Evolutionary conservation across 1,139 yeast genomes (phyloP).

Genomic region (Debaryomyces nepalensis): DNA sequence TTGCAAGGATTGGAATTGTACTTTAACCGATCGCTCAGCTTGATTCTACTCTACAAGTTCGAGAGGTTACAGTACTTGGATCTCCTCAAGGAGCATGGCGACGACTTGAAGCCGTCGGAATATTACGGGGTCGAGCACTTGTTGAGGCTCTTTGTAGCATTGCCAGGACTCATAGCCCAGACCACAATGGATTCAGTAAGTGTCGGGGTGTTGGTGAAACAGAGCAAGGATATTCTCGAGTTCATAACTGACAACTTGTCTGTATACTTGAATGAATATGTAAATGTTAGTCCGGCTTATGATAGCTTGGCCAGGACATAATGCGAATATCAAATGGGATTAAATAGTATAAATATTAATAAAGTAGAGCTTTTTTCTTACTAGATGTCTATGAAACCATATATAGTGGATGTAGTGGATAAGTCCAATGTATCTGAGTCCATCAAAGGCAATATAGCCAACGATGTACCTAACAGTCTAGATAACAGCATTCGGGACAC

Average conservation of each 20-base stretch:
- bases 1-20: constrained; percentile 71
- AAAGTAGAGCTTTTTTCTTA: not conserved
- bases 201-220: constrained; percentile 49
- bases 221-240: constrained; percentile 57
- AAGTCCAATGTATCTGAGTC: constrained; percentile 7
- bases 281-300: constrained; percentile 66
- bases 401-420: constrained; percentile 11
- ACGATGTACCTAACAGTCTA: constrained; percentile 9
- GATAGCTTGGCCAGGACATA: constrained; percentile 46
- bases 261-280: constrained; percentile 50
- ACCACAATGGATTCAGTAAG: constrained; percentile 83
- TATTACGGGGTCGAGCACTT: constrained; percentile 83
- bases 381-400: constrained; percentile 10
- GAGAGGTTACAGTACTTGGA: constrained; percentile 83
- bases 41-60: constrained; percentile 75
- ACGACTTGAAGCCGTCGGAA: constrained; percentile 36
- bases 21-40: constrained; percentile 76
- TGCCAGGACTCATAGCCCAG: constrained; percentile 80
- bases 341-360: not conserved
- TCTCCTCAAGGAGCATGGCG: constrained; percentile 36
- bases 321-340: constrained; percentile 8
- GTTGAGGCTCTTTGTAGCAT: constrained; percentile 68
- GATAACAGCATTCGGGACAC: constrained; percentile 9
- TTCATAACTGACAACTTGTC: constrained; percentile 55
- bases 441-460: constrained; percentile 3